These are phyloP conservation scores for Gracilaria domingensis DNA, from an alignment of 23 red algal species.

Conservation along the genomic window DNA sequence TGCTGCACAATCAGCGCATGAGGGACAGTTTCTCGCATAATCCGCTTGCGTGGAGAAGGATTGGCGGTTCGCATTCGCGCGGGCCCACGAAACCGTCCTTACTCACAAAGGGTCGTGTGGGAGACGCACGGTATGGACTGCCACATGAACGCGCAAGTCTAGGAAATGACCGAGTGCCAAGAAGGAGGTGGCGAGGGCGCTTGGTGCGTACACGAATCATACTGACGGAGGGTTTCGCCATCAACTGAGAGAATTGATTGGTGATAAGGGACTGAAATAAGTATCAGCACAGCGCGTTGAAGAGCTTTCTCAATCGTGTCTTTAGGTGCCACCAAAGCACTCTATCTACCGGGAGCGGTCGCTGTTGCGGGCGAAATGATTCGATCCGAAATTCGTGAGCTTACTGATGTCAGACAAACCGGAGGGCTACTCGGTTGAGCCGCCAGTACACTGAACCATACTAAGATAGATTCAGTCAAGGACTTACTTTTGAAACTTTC, in stretches of 20 bases:
- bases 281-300: no score
- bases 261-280: no score
- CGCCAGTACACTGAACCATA: no score
- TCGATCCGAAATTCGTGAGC: conserved; percentile 57
- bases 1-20: conserved; percentile 11
- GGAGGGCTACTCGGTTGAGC: not conserved
- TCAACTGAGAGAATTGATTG: no score
- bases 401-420: conserved; percentile 15
- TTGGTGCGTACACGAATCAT: not conserved
- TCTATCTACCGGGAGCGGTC: conserved; percentile 25
- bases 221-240: no score
- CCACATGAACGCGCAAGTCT: conserved; percentile 29
- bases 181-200: not conserved
- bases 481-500: no score
- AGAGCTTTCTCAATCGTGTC: no score
- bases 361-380: conserved; percentile 35
- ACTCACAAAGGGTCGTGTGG: conserved; percentile 26
- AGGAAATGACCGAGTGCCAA: conserved; percentile 17
- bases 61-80: conserved; percentile 35
- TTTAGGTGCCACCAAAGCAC: not conserved
- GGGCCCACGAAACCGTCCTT: conserved; percentile 40
- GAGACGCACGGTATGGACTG: conserved; percentile 37
- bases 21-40: conserved; percentile 36
- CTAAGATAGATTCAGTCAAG: no score
- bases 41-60: conserved; percentile 49